phyloP scores from a whole-genome alignment of 2,329 filamentous ascomycete genomes.

The Pezicula radicicola region DNA sequence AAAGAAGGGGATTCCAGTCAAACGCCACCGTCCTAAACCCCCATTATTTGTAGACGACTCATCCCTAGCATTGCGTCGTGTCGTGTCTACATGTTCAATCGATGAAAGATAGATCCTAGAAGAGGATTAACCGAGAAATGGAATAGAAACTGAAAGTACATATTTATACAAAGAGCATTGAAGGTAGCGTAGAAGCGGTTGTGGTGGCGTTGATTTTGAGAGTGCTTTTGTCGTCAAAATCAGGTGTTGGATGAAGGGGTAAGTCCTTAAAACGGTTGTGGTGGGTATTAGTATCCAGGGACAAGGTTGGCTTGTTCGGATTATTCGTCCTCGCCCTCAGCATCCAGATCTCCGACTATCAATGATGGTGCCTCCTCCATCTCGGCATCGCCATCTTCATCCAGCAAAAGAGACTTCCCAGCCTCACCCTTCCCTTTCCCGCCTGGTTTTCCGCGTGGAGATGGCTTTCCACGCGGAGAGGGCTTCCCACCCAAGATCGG shows the following conservation, averaged over 20 bases:
- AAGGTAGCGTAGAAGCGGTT: neutral
- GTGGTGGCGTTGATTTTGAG: too few relatives aligned
- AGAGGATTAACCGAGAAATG: too few relatives aligned
- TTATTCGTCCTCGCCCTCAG: conserved; percentile 11
- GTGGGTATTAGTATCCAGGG: neutral
- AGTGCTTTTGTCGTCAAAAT: too few relatives aligned
- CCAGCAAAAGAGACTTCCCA: conserved; percentile 1
- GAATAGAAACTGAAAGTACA: neutral
- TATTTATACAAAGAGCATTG: neutral
- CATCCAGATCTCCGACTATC: conserved; percentile 9
- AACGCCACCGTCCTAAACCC: too few relatives aligned
- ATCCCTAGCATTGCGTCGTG: too few relatives aligned
- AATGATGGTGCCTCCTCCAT: conserved; percentile 23
- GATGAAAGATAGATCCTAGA: too few relatives aligned
- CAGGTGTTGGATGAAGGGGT: too few relatives aligned
- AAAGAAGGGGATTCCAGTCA: too few relatives aligned
- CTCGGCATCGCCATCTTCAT: conserved; percentile 9
- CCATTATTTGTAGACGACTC: too few relatives aligned
- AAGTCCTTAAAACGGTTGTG: too few relatives aligned
- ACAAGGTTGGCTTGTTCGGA: neutral
- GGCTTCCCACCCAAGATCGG: neutral
- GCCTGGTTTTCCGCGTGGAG: neutral
- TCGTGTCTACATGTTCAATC: too few relatives aligned
- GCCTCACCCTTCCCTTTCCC: conserved; percentile 6
- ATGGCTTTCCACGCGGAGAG: too few relatives aligned